Percentiles rank a stretch among this genome's conserved stretches.
These are phyloP conservation scores for Malus sylvestris DNA, from an alignment of 306 rosid genomes.

Conservation along the genomic window DNA sequence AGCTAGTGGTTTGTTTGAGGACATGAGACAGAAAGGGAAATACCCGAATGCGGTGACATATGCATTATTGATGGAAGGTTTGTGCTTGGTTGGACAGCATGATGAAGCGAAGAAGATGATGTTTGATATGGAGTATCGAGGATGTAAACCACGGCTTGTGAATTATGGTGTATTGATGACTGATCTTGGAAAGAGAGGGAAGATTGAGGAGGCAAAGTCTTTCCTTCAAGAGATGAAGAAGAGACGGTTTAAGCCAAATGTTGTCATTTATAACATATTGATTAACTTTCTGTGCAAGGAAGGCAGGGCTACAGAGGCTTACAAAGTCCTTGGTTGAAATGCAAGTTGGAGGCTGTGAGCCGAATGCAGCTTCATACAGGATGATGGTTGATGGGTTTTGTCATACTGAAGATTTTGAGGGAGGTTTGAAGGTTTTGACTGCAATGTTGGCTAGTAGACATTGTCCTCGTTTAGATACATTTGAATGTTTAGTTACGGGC, in stretches of 20 bases:
- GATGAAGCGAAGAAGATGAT: too few species aligned
- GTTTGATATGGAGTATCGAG: too few species aligned
- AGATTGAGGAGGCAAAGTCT: conserved; percentile 61
- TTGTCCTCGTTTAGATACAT: conserved; percentile 61
- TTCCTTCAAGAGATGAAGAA: conserved; percentile 69
- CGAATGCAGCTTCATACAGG: conserved; percentile 77
- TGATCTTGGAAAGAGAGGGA: conserved; percentile 77
- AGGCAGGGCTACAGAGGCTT: conserved; percentile 63
- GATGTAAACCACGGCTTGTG: conserved; percentile 51
- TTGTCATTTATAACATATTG: conserved; percentile 63
- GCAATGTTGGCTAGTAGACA: conserved; percentile 64
- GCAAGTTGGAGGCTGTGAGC: conserved; percentile 68
- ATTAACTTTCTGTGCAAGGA: conserved; percentile 75
- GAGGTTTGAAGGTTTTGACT: conserved; percentile 54
- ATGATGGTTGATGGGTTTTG: conserved; percentile 82
- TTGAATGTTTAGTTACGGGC: conserved; percentile 53
- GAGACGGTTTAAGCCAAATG: conserved; percentile 67
- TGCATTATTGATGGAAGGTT: too few species aligned
- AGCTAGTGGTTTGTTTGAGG: too few species aligned
- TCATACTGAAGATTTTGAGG: conserved; percentile 45
- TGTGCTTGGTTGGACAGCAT: too few species aligned
- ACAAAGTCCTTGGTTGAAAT: conserved; percentile 61
- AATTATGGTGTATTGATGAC: conserved; percentile 74
- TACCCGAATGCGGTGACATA: too few species aligned
- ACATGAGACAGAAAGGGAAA: too few species aligned